Conservation (phyloP, 805 yeast species). For the Kuraishia floccosa region DNA sequence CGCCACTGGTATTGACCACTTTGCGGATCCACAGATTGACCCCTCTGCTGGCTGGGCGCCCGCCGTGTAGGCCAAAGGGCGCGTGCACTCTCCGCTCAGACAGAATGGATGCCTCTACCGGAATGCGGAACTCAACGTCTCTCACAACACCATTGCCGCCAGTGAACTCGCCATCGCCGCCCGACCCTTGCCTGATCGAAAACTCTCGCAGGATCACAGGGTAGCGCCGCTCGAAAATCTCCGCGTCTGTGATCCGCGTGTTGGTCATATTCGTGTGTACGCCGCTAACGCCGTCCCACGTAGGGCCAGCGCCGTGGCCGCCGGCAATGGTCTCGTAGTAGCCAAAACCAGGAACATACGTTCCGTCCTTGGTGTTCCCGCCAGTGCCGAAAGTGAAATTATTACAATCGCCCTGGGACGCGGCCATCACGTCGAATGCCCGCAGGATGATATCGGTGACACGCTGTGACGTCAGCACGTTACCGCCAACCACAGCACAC, state of each 20-base stretch:
- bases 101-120: constrained; percentile 66
- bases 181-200: constrained; percentile 59
- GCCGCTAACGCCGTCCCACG: constrained; percentile 33
- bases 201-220: constrained; percentile 48
- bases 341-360: constrained; percentile 61
- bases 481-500: constrained; percentile 93
- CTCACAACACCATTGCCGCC: constrained; percentile 88
- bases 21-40: constrained; percentile 38
- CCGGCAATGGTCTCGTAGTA: constrained; percentile 94
- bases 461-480: constrained; percentile 90
- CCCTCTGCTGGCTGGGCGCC: constrained; percentile 68
- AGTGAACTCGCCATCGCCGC: constrained; percentile 60
- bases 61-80: constrained; percentile 85
- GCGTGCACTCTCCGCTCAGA: constrained; percentile 79
- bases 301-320: constrained; percentile 82
- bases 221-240: constrained; percentile 37
- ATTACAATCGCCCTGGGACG: constrained; percentile 93
- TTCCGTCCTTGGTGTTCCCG: constrained; percentile 39
- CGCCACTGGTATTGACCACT: constrained; percentile 16
- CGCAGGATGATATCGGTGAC: constrained; percentile 81
- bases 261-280: constrained; percentile 45
- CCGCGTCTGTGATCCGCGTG: constrained; percentile 42
- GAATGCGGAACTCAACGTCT: constrained; percentile 69
- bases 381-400: constrained; percentile 86
- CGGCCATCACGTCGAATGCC: constrained; percentile 86